Conservation (phyloP, 257 asterid genomes). For the Gentiana dahurica region DNA sequence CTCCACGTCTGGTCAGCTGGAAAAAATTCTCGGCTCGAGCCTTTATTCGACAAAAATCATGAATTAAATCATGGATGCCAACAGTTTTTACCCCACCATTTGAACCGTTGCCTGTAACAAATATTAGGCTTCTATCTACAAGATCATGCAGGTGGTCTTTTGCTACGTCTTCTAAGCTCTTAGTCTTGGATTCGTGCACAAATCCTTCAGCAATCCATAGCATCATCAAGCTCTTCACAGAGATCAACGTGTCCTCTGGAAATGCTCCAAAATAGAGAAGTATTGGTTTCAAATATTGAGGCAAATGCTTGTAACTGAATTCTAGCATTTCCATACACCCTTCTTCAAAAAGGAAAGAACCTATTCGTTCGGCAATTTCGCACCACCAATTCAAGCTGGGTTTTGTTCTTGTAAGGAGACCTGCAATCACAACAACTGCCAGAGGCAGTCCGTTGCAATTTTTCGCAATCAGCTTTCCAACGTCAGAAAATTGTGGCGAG, state of each 20-base stretch:
- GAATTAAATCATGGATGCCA: neutral
- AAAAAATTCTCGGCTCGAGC: neutral
- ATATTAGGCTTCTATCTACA: neutral
- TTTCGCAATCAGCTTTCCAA: slow-evolving; percentile 1
- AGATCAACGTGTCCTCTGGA: neutral
- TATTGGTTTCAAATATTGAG: neutral
- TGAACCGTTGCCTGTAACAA: neutral
- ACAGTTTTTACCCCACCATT: neutral
- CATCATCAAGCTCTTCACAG: neutral
- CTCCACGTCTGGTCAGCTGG: neutral
- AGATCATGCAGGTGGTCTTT: neutral
- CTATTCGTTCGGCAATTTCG: neutral
- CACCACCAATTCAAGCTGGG: neutral
- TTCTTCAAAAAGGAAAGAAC: neutral
- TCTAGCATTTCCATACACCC: neutral
- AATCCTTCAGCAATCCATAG: slow-evolving; percentile 9
- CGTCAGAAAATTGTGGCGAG: neutral
- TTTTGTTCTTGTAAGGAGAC: neutral
- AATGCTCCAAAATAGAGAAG: slow-evolving; percentile 9
- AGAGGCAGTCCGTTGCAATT: slow-evolving; percentile 5
- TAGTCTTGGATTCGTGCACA: neutral
- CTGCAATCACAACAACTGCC: slow-evolving; percentile 4
- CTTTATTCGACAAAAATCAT: slow-evolving; percentile 1
- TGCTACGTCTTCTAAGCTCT: neutral
- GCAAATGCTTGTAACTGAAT: neutral